Evolutionary conservation across 225 moss, liverwort and hornwort species (phyloP), one percentile per base, ranked within the genome.

Genomic region (Polytrichum formosum): DNA sequence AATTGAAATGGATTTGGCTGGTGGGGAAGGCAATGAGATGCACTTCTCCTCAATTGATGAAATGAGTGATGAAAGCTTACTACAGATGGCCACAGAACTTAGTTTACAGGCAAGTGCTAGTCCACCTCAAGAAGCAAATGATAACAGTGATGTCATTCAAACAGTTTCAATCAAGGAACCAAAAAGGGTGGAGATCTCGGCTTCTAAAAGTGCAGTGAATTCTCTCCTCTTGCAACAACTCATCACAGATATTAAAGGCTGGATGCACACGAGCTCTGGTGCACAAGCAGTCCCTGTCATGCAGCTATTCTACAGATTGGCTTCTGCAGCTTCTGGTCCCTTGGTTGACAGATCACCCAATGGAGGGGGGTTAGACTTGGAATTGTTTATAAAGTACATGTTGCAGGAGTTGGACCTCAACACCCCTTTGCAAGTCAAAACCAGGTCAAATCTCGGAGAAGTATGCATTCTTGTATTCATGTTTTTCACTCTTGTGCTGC

Each of bases 41-140:
- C 94, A 99, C 63, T 99, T 91, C 75, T 94, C 94, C 53, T 90
- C 98, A 19, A 99, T 94, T 65, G 98, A 99, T 79, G 98, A 99
- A 67, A 88, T 99, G 80, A 99, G 98, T 73, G 98, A 99, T 82
- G 98, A 99, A 79, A 94, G 94, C 84, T 88, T 99, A 74, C 79
- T 94, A 59, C 98, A 99, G 80, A 99, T 99, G 94, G 94, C 98
- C 67, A 94, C 98, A 53, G 94, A 99, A 67, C 92, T 99, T 56
- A 99, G 98, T 75, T 75, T 99, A 74, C 98, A 99, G 76, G 81
- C 94, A 73, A 91, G 82, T 78, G 88, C 87, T 74, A 90, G 83
- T 70, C 82, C 84, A 29, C 73, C 84, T 18, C 74, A 83, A 56
- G 91, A 86, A 63, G 78, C 87, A 26, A 83, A 56, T 63, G 91